Base-by-base conservation (phyloP, 805 yeast genomes). In the Pichia ethanolica region DNA sequence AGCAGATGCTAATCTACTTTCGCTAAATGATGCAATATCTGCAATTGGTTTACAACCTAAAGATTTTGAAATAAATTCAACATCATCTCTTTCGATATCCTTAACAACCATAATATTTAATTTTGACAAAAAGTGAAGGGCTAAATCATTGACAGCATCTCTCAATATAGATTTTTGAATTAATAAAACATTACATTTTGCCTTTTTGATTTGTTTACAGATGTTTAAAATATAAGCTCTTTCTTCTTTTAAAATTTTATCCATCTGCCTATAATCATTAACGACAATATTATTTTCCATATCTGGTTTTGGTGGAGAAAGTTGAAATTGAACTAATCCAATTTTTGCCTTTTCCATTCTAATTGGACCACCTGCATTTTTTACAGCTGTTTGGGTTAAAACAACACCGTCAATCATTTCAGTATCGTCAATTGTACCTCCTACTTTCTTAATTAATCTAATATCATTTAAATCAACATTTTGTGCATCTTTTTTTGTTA, bases 181-280 rank as follows among this genome's bases (percentile, higher is more conserved):
- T 60, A 89, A 73, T 57, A 89, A 68, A 50, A 89, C 97, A 59
- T 90, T 90, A 74, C 99, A 93, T 70, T 90, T 93, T 56, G 97
- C 85, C 76, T 93, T 93, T 66, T 95, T 93, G 71, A 93, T 89
- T 66, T 88, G 89, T 70, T 93, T 93, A 74, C 97, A 90, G 65
- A 93, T 86, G 67, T 91, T 91, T 65, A 93, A 78, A 63, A 93
- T 72, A 66, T 93, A 93, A 32, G 96, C 93, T 66, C 99, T 83
- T 75, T 93, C 99, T 71, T 93, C 99, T 65, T 95, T 93, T 65
- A 93, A 75, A 59, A 93, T 93, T 72, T 91, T 93, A 70, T 93
- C 99, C 99, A 93, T 93, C 71, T 93, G 99, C 70, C 99, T 81
- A 73, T 93, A 93, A 69, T 93, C 99, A 64, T 87, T 93, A 48